Conservation (phyloP, 2,329 filamentous ascomycete species). For the Fusarium nygamai region DNA sequence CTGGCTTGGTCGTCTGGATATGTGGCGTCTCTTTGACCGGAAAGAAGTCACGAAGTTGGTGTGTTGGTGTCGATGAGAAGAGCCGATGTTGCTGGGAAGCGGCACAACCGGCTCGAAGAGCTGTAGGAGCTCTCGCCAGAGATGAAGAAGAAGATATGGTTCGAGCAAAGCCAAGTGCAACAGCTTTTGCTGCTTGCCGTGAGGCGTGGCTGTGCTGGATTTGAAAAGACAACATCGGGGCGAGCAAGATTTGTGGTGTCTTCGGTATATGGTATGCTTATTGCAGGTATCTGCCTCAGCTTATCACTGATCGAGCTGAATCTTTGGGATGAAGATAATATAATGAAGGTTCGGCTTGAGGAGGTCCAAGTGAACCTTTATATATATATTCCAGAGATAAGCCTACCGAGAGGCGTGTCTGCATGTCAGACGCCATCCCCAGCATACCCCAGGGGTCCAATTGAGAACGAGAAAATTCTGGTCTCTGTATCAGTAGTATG, state of each 20-base stretch:
- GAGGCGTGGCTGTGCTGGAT: slow-evolving; percentile 37
- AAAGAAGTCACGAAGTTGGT: slow-evolving; percentile 68
- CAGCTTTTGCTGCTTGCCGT: slow-evolving; percentile 41
- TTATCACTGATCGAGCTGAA: not conserved
- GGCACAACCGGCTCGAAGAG: slow-evolving; percentile 24
- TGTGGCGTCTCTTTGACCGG: slow-evolving; percentile 68
- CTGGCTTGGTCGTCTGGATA: slow-evolving; percentile 70
- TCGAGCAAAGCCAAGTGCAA: slow-evolving; percentile 34
- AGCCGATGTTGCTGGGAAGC: slow-evolving; percentile 33
- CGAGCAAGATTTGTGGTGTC: slow-evolving; percentile 8
- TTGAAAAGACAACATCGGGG: slow-evolving; percentile 44
- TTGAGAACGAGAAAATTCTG: not conserved
- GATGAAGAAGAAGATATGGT: slow-evolving; percentile 26
- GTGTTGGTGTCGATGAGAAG: slow-evolving; percentile 61
- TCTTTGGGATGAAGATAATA: slow-evolving; percentile 12
- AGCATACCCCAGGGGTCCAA: not conserved
- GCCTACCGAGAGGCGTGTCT: slow-evolving; percentile 16
- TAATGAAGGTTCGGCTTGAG: slow-evolving; percentile 20
- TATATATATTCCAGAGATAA: slow-evolving; percentile 24
- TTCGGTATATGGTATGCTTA: slow-evolving; percentile 3
- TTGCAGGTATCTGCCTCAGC: slow-evolving; percentile 7
- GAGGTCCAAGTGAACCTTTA: slow-evolving; percentile 21
- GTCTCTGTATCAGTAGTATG: slow-evolving; percentile 7
- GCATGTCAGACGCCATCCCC: slow-evolving; percentile 1
- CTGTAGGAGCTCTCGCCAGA: slow-evolving; percentile 10